A percentile compares a stretch with the other conserved stretches of the same genome.
Evolutionary conservation across 768 basidiomycete genomes (phyloP).

Genomic region (Lactarius sp.): DNA sequence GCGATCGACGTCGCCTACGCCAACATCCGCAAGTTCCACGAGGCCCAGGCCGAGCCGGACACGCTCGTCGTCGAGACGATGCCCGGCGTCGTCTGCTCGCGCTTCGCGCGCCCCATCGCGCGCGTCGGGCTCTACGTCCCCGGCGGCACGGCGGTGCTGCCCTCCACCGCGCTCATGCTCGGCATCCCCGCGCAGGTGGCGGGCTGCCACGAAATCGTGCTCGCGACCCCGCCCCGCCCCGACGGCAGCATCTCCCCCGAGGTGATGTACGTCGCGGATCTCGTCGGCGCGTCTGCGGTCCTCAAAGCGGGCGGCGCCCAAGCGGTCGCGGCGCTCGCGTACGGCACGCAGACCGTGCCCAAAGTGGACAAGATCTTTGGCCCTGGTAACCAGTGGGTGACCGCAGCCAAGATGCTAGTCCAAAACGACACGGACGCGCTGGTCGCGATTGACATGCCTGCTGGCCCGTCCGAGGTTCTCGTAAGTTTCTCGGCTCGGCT

Average conservation of each 20-base stretch:
- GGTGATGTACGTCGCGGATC: constrained; percentile 92
- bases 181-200: constrained; percentile 98
- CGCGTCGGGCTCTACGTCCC: constrained; percentile 97
- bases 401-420: constrained; percentile 98
- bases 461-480: constrained; percentile 95
- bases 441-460: constrained; percentile 98
- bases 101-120: constrained; percentile 92
- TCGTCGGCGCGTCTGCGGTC: constrained; percentile 86
- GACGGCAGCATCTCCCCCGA: constrained; percentile 95
- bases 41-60: constrained; percentile 70
- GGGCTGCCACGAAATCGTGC: constrained; percentile 84
- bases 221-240: constrained; percentile 92
- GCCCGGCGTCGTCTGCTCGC: constrained; percentile 95
- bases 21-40: constrained; percentile 90
- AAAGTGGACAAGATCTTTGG: constrained; percentile 99
- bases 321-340: constrained; percentile 93
- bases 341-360: constrained; percentile 90
- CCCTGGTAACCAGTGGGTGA: constrained; percentile 99
- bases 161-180: constrained; percentile 96
- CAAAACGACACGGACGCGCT: constrained; percentile 97
- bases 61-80: constrained; percentile 88
- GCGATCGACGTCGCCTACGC: constrained; percentile 89
- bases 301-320: constrained; percentile 96
- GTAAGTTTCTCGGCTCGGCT: constrained; percentile 53
- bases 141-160: constrained; percentile 93